phyloP scores from a whole-genome alignment of 2,329 filamentous ascomycete species.

The Tolypocladium nubicola region DNA sequence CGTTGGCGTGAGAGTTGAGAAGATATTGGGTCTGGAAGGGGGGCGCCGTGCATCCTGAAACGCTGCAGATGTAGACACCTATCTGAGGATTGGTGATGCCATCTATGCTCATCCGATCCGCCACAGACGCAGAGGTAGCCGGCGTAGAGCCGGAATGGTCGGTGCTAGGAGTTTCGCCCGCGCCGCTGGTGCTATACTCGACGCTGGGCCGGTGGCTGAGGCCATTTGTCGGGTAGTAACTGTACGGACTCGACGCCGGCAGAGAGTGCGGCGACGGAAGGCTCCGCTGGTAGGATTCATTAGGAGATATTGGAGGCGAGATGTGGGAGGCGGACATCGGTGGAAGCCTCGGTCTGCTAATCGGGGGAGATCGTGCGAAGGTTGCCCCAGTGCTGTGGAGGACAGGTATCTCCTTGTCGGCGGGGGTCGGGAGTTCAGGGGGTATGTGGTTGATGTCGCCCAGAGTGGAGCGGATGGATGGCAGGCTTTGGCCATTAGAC shows the following conservation, averaged over 20 bases:
- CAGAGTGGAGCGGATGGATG: slow-evolving; percentile 26
- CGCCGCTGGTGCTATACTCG: slow-evolving; percentile 33
- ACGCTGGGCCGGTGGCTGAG: slow-evolving; percentile 22
- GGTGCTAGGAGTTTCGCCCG: slow-evolving; percentile 34
- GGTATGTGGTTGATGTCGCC: slow-evolving; percentile 22
- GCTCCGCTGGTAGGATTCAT: slow-evolving; percentile 32
- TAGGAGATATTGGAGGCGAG: slow-evolving; percentile 40
- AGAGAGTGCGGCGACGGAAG: slow-evolving; percentile 36
- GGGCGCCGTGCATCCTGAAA: slow-evolving; percentile 53
- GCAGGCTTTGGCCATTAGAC: slow-evolving; percentile 22
- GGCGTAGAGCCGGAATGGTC: slow-evolving; percentile 34
- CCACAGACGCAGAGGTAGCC: slow-evolving; percentile 25
- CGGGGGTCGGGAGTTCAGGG: slow-evolving; percentile 16
- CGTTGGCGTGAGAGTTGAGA: slow-evolving; percentile 69
- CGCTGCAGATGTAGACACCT: slow-evolving; percentile 47
- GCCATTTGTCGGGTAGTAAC: slow-evolving; percentile 20
- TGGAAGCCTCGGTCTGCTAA: slow-evolving; percentile 18
- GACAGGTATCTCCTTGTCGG: slow-evolving; percentile 19
- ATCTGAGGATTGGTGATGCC: slow-evolving; percentile 41
- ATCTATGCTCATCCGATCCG: slow-evolving; percentile 49
- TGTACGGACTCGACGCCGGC: slow-evolving; percentile 27
- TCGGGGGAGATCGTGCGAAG: slow-evolving; percentile 25
- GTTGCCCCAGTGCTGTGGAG: slow-evolving; percentile 12
- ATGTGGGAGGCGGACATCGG: slow-evolving; percentile 16
- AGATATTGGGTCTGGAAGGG: slow-evolving; percentile 72